Evolutionary conservation across 768 basidiomycete species (phyloP).

Genomic region (Dacryopinax primogenitus): DNA sequence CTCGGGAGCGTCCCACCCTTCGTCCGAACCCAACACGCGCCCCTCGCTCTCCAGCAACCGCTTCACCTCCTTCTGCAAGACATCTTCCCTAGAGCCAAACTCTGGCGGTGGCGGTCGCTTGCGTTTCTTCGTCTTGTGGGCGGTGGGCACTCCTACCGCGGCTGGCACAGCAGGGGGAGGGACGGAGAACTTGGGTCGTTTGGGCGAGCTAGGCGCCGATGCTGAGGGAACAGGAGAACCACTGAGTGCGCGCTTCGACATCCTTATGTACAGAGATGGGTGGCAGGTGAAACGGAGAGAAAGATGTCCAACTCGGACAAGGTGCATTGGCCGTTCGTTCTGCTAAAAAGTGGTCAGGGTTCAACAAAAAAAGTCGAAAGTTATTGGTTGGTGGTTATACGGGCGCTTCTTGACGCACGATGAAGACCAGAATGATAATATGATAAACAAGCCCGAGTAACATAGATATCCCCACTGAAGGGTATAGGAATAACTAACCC

Average conservation of each 20-base stretch:
- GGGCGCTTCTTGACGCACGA: not conserved
- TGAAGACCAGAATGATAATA: not conserved
- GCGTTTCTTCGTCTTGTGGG: constrained; percentile 26
- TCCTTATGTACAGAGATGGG: not conserved
- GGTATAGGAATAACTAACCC: too few species aligned
- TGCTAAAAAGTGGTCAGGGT: not conserved
- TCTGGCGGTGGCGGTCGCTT: constrained; percentile 38
- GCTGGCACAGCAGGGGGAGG: not conserved
- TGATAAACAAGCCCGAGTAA: not conserved
- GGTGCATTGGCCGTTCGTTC: not conserved
- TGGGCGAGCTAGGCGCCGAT: not conserved
- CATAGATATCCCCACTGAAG: not conserved
- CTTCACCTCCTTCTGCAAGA: constrained; percentile 58
- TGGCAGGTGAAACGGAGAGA: not conserved
- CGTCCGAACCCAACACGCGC: constrained; percentile 38
- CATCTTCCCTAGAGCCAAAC: constrained; percentile 57
- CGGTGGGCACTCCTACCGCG: not conserved
- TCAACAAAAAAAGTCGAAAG: not conserved
- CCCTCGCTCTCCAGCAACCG: constrained; percentile 49
- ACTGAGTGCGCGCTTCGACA: not conserved
- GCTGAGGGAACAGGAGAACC: not conserved
- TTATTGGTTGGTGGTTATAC: not conserved
- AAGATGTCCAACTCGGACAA: not conserved
- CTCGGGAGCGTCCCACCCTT: constrained; percentile 41
- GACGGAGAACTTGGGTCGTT: not conserved